phyloP scores from a whole-genome alignment of 805 yeast species.

The Pichia rugopelliculosa region DNA sequence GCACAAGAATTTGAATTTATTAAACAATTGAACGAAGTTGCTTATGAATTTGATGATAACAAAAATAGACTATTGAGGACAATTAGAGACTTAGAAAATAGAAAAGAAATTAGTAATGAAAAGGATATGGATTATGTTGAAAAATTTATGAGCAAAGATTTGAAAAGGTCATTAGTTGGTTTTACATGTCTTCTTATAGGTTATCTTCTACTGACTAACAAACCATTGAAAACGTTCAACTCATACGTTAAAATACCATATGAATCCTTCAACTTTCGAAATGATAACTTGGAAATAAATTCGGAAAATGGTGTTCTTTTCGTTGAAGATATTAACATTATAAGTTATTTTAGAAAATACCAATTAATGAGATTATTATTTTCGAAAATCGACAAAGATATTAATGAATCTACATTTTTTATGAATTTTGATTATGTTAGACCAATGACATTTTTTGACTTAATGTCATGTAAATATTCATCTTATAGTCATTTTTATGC shows the following conservation, averaged over 20 bases:
- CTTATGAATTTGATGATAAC: neutral
- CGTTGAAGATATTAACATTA: neutral
- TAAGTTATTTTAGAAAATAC: neutral
- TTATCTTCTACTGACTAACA: conserved; percentile 1
- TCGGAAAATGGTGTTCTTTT: neutral
- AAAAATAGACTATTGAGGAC: neutral
- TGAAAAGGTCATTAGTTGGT: conserved; percentile 1
- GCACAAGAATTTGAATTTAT: neutral
- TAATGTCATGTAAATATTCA: conserved; percentile 2
- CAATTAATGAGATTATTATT: neutral
- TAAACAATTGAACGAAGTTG: neutral
- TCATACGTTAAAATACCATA: conserved; percentile 1
- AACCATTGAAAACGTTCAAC: neutral
- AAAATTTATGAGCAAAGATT: neutral
- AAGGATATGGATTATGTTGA: neutral
- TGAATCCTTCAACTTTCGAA: neutral
- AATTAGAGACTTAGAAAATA: neutral
- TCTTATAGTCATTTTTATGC: neutral
- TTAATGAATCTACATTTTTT: neutral
- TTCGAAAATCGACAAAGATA: neutral
- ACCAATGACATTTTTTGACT: conserved; percentile 1
- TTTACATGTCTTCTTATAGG: conserved; percentile 5
- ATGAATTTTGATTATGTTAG: neutral
- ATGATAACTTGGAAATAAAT: neutral
- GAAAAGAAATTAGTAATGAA: no score